Evolutionary conservation across 306 rosid genomes (phyloP).

Genomic region (Sicyos edulis): DNA sequence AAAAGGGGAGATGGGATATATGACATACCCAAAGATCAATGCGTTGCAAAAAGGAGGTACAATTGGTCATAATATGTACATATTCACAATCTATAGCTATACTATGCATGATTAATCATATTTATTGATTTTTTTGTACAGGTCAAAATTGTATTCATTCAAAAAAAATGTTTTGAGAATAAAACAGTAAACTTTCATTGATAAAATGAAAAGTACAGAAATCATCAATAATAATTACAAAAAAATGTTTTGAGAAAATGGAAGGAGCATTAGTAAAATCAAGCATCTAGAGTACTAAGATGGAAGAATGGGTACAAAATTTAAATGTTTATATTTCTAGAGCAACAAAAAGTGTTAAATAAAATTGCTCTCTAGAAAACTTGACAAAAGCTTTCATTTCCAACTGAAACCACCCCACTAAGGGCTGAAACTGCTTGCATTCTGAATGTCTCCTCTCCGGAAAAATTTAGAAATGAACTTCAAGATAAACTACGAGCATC

Average conservation of each 20-base stretch:
- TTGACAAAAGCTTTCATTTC: neutral
- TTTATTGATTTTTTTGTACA: neutral
- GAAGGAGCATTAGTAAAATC: neutral
- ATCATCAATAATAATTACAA: too few species aligned
- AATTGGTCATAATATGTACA: neutral
- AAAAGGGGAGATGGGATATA: too few species aligned
- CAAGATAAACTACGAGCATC: neutral
- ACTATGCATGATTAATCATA: conserved; percentile 1
- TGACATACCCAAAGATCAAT: neutral
- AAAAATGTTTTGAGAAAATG: too few species aligned
- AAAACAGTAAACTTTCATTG: too few species aligned
- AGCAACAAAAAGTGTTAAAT: neutral
- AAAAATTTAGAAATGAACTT: neutral
- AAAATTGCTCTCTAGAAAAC: neutral
- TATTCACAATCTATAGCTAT: neutral
- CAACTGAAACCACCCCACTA: neutral
- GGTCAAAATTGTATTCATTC: neutral
- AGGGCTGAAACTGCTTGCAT: neutral
- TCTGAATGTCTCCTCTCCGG: neutral
- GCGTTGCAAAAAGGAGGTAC: neutral
- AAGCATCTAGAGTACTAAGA: conserved; percentile 1
- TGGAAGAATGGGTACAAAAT: neutral
- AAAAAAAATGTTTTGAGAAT: too few species aligned
- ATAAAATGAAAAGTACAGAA: too few species aligned
- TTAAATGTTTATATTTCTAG: neutral